These are phyloP conservation scores for Jaltomata sinuosa DNA, from an alignment of 257 asterid species.

Conservation along the genomic window DNA sequence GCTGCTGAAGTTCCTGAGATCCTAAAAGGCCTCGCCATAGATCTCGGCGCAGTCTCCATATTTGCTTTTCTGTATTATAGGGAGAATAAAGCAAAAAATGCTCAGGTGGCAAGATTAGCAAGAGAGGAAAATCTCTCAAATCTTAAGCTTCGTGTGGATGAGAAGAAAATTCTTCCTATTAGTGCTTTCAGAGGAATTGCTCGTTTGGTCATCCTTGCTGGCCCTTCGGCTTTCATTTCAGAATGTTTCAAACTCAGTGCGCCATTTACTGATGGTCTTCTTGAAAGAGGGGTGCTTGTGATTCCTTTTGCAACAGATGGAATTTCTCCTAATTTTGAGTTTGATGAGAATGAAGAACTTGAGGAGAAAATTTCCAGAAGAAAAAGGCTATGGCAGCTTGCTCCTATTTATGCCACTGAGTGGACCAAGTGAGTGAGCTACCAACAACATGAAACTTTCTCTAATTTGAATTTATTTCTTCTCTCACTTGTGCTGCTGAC, in stretches of 20 bases:
- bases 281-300: slow-evolving; percentile 80
- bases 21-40: slow-evolving; percentile 64
- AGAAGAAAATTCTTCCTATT: slow-evolving; percentile 51
- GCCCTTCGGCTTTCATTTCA: slow-evolving; percentile 63
- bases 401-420: slow-evolving; percentile 52
- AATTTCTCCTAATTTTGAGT: slow-evolving; percentile 42
- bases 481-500: not conserved
- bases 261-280: slow-evolving; percentile 60
- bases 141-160: slow-evolving; percentile 77
- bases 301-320: slow-evolving; percentile 82
- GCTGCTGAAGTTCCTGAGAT: slow-evolving; percentile 57
- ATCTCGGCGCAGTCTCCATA: slow-evolving; percentile 57
- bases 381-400: slow-evolving; percentile 83
- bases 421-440: slow-evolving; percentile 68
- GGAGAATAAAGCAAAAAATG: slow-evolving; percentile 70
- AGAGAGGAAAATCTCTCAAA: slow-evolving; percentile 81
- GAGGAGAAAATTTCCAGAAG: slow-evolving; percentile 44
- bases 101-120: slow-evolving; percentile 68
- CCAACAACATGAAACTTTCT: not conserved
- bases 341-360: slow-evolving; percentile 49
- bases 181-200: slow-evolving; percentile 83
- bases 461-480: not conserved
- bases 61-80: slow-evolving; percentile 77
- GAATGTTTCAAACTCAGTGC: slow-evolving; percentile 63
- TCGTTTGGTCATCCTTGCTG: slow-evolving; percentile 81